Base-by-base conservation (phyloP, 1,284 basidiomycete genomes). In the Sporisorium graminicola region DNA sequence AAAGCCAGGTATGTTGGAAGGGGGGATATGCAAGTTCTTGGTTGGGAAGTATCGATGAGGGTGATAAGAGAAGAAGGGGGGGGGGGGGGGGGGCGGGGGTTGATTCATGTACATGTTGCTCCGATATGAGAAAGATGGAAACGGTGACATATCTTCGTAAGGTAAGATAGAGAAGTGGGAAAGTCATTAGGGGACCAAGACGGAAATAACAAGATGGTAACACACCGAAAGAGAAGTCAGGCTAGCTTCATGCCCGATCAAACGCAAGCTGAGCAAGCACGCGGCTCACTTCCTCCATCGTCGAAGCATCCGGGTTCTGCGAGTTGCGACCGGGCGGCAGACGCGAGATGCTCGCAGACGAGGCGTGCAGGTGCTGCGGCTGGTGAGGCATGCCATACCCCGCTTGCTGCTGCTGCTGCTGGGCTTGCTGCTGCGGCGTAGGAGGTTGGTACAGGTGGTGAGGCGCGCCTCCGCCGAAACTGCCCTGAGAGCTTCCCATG, bases 201-300 rank as follows among this genome's bases (percentile, higher is more conserved):
- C 5, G 47, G 29, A 7, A 24, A 26, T 8, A 47, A 26, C n/a
- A n/a, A 50, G 5, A 40, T 40, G 5, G 10, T 31, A 31, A 31
- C 29, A 31, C 2, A 46, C n/a, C n/a, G n/a, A 40, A 3, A 50
- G 29, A 56, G 40, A 18, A 46, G n/a, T 22, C 14, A 58, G 29
- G n/a, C 0, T n/a, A 5, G 44, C 20, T n/a, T 66, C 49, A 81
- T 9, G 66, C 54, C 14, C 79, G 71, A 47, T 82, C 80, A 53
- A 82, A 82, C 20, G 80, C 79, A 46, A 83, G 76, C 55, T 83
- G 82, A 5, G 80, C 80, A 16, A 85, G 61, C 29, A 82, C 77
- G 1, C 83, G 81, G 37, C 81, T 78, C 26, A 85, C 82, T 51
- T 85, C 83, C 52, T 85, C 82, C 74, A 82, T 80, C 8, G 82